Evolutionary conservation across 106 monocot species (phyloP).

Genomic region (Acorus calamus): DNA sequence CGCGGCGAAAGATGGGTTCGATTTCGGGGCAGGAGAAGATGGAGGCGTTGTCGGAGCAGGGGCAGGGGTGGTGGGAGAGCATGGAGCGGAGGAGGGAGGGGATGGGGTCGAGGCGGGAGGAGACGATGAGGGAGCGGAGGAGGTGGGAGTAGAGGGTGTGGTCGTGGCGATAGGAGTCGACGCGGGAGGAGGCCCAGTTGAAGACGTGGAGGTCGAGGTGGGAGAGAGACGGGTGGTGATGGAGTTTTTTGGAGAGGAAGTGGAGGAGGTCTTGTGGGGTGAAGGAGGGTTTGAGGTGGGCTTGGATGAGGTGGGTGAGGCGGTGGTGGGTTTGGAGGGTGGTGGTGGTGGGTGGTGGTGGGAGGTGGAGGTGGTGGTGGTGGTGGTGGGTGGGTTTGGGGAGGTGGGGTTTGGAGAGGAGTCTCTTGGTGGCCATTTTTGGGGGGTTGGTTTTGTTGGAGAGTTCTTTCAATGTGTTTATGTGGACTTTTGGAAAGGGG

Average conservation of each 20-base stretch:
- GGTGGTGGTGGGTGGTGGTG: conserved; percentile 12
- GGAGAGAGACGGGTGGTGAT: conserved; percentile 49
- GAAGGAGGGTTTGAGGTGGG: conserved; percentile 14
- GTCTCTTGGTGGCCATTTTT: too few relatives aligned
- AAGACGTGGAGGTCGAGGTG: conserved; percentile 59
- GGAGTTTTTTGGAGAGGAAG: conserved; percentile 32
- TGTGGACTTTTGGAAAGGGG: too few relatives aligned
- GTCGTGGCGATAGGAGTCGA: conserved; percentile 61
- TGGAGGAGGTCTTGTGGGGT: conserved; percentile 35
- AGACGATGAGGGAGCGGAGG: conserved; percentile 28
- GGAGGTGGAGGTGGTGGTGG: too few relatives aligned
- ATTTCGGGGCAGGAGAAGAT: conserved; percentile 66
- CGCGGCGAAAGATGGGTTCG: conserved; percentile 32
- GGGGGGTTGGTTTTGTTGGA: too few relatives aligned
- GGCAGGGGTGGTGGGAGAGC: conserved; percentile 35
- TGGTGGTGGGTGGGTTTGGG: neutral
- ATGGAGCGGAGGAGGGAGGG: conserved; percentile 30
- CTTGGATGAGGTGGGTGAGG: conserved; percentile 23
- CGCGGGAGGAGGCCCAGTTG: conserved; percentile 38
- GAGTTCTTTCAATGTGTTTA: too few relatives aligned
- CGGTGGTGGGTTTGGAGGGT: conserved; percentile 5
- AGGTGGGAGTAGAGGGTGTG: conserved; percentile 48
- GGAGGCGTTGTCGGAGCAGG: conserved; percentile 31
- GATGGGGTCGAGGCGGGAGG: conserved; percentile 36
- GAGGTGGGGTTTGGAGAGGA: neutral